Evolutionary conservation across 768 basidiomycete species (phyloP).

Genomic region (Lactarius hengduanensis): DNA sequence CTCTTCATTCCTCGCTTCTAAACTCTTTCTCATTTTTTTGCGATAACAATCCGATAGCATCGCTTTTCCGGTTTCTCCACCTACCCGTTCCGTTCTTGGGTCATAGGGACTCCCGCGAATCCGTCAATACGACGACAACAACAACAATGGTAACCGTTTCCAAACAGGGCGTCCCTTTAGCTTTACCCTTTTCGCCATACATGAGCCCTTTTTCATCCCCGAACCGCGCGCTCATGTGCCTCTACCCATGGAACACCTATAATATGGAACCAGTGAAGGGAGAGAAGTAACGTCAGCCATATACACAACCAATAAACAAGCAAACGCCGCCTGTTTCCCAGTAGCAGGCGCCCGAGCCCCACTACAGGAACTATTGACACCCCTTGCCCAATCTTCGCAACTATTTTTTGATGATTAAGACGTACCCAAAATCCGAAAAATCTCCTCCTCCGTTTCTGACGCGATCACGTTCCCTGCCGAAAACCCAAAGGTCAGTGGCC

Average conservation of each 20-base stretch:
- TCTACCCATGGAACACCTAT: slow-evolving; percentile 77
- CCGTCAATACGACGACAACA: slow-evolving; percentile 3
- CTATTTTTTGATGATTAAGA: slow-evolving; percentile 11
- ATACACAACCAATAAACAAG: background rate
- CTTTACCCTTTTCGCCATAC: background rate
- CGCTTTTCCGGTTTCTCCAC: background rate
- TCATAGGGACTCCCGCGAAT: slow-evolving; percentile 15
- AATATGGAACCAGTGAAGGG: background rate
- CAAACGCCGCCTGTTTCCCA: slow-evolving; percentile 10
- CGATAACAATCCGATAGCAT: slow-evolving; percentile 9
- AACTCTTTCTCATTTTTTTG: background rate
- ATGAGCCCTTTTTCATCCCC: slow-evolving; percentile 30
- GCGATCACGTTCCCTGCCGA: slow-evolving; percentile 63
- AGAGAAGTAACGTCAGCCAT: slow-evolving; percentile 7
- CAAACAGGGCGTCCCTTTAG: slow-evolving; percentile 13
- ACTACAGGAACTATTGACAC: background rate
- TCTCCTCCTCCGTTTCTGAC: slow-evolving; percentile 83
- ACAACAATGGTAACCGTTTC: slow-evolving; percentile 3
- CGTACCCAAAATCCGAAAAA: slow-evolving; percentile 68
- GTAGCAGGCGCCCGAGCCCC: slow-evolving; percentile 14
- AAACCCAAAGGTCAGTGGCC: background rate
- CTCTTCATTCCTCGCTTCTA: slow-evolving; percentile 8
- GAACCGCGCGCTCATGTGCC: slow-evolving; percentile 65
- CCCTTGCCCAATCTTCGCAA: background rate
- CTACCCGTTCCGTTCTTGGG: slow-evolving; percentile 11